A percentile compares a stretch with the other conserved stretches of the same genome.
These are phyloP conservation scores for Brassica incana DNA, from an alignment of 345 rosid species.

Conservation along the genomic window DNA sequence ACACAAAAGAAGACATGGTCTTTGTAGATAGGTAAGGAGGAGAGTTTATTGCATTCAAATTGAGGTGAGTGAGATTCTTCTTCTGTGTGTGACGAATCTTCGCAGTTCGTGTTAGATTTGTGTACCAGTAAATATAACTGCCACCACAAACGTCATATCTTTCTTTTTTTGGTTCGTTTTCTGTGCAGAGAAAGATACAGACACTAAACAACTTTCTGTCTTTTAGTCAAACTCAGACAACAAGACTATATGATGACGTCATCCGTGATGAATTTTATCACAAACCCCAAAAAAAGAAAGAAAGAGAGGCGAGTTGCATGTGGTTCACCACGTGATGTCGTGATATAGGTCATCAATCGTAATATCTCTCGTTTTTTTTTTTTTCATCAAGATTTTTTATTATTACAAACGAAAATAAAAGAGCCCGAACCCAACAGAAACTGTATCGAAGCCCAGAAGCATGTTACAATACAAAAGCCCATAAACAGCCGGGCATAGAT, in stretches of 20 bases:
- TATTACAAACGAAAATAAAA: too few relatives aligned
- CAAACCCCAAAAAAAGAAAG: not conserved
- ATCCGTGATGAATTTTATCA: constrained; percentile 15
- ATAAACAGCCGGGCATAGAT: too few relatives aligned
- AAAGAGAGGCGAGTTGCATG: constrained; percentile 22
- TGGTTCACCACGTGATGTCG: constrained; percentile 24
- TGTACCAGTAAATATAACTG: not conserved
- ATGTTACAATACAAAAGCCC: too few relatives aligned
- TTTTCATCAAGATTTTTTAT: too few relatives aligned
- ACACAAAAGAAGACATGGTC: not conserved
- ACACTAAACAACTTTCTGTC: constrained; percentile 11
- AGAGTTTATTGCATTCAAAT: constrained; percentile 27
- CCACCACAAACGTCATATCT: not conserved
- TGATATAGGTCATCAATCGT: not conserved
- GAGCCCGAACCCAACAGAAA: too few relatives aligned
- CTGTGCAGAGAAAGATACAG: constrained; percentile 13
- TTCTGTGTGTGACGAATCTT: constrained; percentile 20
- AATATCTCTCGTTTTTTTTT: not conserved
- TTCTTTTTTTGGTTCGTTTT: not conserved
- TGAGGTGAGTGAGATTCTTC: constrained; percentile 3
- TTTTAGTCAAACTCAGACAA: constrained; percentile 13
- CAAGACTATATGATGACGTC: constrained; percentile 17
- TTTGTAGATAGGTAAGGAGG: not conserved
- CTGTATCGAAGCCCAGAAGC: too few relatives aligned
- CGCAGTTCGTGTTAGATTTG: constrained; percentile 15